phyloP scores from a whole-genome alignment of 2,329 filamentous ascomycete genomes.

The Sarocladium kiliense region DNA sequence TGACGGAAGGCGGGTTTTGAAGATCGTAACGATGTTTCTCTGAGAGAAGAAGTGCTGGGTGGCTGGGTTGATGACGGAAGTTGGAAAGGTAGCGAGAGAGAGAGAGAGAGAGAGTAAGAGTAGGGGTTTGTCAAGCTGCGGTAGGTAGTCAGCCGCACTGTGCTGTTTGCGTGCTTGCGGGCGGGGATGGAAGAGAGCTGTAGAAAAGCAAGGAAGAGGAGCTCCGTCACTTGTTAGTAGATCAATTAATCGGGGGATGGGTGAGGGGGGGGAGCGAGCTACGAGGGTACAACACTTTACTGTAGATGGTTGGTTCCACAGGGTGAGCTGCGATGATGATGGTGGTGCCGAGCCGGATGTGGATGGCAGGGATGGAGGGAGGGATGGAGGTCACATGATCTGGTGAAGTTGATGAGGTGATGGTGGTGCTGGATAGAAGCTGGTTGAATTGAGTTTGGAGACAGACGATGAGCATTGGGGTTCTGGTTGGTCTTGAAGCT shows the following conservation, averaged over 20 bases:
- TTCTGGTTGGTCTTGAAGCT: too few relatives aligned
- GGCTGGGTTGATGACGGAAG: constrained; percentile 1
- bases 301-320: constrained; percentile 7
- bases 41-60: not conserved
- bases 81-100: not conserved
- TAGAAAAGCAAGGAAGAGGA: not conserved
- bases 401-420: not conserved
- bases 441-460: not conserved
- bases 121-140: not conserved
- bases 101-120: too few relatives aligned
- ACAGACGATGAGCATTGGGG: too few relatives aligned
- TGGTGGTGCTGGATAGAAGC: not conserved
- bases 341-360: constrained; percentile 4
- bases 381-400: constrained; percentile 4
- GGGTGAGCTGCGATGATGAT: not conserved
- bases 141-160: not conserved
- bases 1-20: not conserved
- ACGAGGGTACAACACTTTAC: not conserved
- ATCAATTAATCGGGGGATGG: not conserved
- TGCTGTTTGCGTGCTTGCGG: not conserved
- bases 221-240: not conserved
- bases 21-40: not conserved
- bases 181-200: not conserved
- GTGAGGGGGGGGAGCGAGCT: not conserved
- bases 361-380: not conserved